These are phyloP conservation scores for Wickerhamiella parazyma DNA, from an alignment of 805 yeast species.

Conservation along the genomic window DNA sequence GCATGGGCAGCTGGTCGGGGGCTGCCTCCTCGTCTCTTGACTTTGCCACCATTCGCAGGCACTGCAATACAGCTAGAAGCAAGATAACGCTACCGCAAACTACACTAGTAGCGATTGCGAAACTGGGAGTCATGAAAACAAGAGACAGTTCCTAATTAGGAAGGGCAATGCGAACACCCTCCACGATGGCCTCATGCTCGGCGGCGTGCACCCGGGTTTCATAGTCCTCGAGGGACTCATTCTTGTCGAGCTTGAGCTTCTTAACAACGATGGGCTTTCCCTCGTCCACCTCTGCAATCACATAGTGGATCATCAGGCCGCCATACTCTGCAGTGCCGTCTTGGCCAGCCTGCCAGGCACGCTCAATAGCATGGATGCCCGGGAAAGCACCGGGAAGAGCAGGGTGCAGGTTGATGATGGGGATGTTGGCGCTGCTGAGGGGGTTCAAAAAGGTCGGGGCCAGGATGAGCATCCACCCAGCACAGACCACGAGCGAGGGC, in stretches of 20 bases:
- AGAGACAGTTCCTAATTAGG: background rate
- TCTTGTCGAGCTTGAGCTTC: conserved; percentile 55
- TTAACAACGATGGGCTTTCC: conserved; percentile 82
- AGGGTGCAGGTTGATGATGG: conserved; percentile 89
- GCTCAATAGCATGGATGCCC: conserved; percentile 91
- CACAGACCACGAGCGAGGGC: conserved; percentile 88
- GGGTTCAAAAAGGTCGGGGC: conserved; percentile 64
- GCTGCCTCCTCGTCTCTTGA: background rate
- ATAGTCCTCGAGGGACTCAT: conserved; percentile 66
- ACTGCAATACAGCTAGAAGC: background rate
- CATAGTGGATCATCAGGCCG: conserved; percentile 94
- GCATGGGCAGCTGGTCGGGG: background rate
- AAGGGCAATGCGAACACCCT: conserved; percentile 63
- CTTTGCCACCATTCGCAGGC: background rate
- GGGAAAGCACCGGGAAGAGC: conserved; percentile 96
- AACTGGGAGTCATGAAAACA: conserved; percentile 1
- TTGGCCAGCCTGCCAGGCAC: conserved; percentile 94
- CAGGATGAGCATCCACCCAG: conserved; percentile 95
- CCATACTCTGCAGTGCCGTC: conserved; percentile 61
- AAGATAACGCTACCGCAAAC: background rate
- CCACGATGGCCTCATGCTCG: conserved; percentile 88
- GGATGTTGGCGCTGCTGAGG: conserved; percentile 43
- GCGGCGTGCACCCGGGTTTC: conserved; percentile 67
- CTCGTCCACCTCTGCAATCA: conserved; percentile 88
- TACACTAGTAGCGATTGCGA: background rate